Evolutionary conservation across 352 stramenopile genomes (phyloP).

Genomic region (Phytophthora crassamura): DNA sequence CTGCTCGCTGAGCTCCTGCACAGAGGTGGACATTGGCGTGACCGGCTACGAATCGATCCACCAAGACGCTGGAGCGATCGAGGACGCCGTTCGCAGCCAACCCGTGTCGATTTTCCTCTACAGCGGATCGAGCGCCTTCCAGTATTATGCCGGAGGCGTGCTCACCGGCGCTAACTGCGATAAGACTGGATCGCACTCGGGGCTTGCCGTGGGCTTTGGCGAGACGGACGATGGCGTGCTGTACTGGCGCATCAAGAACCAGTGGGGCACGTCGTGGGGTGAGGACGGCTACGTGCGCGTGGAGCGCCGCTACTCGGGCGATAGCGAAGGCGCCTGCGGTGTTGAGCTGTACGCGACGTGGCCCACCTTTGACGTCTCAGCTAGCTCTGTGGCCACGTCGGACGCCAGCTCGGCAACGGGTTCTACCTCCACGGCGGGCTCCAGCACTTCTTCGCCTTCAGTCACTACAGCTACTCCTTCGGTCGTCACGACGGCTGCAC

Average conservation of each 20-base stretch:
- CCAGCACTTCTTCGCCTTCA: conserved; percentile 12
- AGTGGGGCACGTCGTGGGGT: conserved; percentile 74
- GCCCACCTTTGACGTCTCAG: conserved; percentile 49
- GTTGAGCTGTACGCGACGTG: conserved; percentile 65
- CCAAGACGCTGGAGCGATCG: conserved; percentile 42
- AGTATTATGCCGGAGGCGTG: conserved; percentile 69
- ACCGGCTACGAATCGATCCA: conserved; percentile 57
- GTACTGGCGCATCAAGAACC: conserved; percentile 80
- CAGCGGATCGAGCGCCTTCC: conserved; percentile 64
- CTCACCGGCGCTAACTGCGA: conserved; percentile 65
- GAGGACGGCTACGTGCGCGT: conserved; percentile 75
- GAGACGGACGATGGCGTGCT: conserved; percentile 48
- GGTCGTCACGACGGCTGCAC: conserved; percentile 2
- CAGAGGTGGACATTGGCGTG: conserved; percentile 52
- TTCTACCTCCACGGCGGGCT: conserved; percentile 4
- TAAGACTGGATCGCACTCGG: conserved; percentile 63
- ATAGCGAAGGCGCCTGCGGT: conserved; percentile 61
- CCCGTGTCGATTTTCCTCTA: conserved; percentile 72
- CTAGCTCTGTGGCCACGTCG: conserved; percentile 8
- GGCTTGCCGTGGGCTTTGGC: conserved; percentile 67
- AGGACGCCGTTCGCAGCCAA: conserved; percentile 54
- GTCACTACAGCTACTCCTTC: conserved; percentile 11
- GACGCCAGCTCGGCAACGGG: conserved; percentile 7
- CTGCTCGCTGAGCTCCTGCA: conserved; percentile 47
- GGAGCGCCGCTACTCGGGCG: conserved; percentile 52